These are phyloP conservation scores for Geoglossum glabrum DNA, from an alignment of 495 filamentous ascomycete species.

Conservation along the genomic window DNA sequence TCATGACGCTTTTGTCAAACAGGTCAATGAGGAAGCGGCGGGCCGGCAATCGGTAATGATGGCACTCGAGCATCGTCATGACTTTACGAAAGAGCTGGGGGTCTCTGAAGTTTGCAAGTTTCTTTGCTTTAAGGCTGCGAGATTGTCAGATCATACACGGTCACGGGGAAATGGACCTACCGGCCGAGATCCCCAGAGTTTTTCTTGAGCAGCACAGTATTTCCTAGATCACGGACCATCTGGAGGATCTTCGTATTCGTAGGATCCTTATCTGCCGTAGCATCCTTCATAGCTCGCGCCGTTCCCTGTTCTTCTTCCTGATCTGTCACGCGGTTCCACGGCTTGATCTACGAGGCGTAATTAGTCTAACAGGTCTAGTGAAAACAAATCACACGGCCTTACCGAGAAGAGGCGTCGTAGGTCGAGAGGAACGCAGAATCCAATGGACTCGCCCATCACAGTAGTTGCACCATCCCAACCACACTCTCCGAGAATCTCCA, in stretches of 20 bases:
- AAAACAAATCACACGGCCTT: slow-evolving; percentile 20
- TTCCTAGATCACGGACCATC: slow-evolving; percentile 68
- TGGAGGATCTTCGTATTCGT: slow-evolving; percentile 54
- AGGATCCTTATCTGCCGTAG: slow-evolving; percentile 38
- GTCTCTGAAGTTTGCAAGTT: slow-evolving; percentile 51
- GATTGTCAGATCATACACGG: neutral
- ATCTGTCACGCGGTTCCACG: slow-evolving; percentile 11
- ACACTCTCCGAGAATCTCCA: slow-evolving; percentile 65
- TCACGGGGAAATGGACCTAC: slow-evolving; percentile 13
- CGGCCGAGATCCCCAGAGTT: slow-evolving; percentile 49
- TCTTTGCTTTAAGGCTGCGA: slow-evolving; percentile 41
- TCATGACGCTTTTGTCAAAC: slow-evolving; percentile 75
- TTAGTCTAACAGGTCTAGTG: slow-evolving; percentile 12
- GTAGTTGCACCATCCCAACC: slow-evolving; percentile 89
- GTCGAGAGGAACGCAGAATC: slow-evolving; percentile 65
- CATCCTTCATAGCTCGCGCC: slow-evolving; percentile 20
- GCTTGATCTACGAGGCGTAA: slow-evolving; percentile 20
- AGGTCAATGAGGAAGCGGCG: slow-evolving; percentile 79
- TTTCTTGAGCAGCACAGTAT: slow-evolving; percentile 67
- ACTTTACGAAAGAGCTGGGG: slow-evolving; percentile 62
- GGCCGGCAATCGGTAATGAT: slow-evolving; percentile 69
- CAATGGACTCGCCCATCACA: slow-evolving; percentile 59
- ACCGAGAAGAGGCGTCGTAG: slow-evolving; percentile 60
- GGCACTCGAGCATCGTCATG: slow-evolving; percentile 67
- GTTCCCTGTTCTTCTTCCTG: neutral